phyloP scores from a whole-genome alignment of 257 asterid genomes.

The Eucommia ulmoides region DNA sequence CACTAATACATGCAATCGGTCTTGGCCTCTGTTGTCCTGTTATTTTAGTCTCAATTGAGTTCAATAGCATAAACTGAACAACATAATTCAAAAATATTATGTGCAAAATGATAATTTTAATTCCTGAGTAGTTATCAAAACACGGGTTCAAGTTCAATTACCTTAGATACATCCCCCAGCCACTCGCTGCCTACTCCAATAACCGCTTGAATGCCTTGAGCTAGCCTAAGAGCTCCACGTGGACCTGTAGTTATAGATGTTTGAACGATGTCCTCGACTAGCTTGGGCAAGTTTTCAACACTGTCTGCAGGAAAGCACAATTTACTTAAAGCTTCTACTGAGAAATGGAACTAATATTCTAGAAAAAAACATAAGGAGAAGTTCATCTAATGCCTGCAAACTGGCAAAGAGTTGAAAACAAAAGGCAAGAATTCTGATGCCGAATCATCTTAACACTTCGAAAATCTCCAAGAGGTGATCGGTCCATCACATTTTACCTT shows the following conservation, averaged over 20 bases:
- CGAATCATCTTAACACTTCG: neutral
- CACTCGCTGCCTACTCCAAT: constrained; percentile 95
- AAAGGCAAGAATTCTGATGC: neutral
- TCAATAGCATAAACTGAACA: too few relatives aligned
- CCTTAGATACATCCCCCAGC: constrained; percentile 88
- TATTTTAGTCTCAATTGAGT: too few relatives aligned
- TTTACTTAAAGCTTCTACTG: neutral
- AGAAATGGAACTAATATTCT: neutral
- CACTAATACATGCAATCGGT: too few relatives aligned
- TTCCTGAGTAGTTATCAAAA: too few relatives aligned
- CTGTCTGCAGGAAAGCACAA: constrained; percentile 40
- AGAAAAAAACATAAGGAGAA: neutral
- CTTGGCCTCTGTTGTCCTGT: too few relatives aligned
- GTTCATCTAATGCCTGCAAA: neutral
- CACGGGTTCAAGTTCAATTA: constrained; percentile 13
- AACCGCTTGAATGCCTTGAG: constrained; percentile 96
- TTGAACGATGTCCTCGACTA: constrained; percentile 83
- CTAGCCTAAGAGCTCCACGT: constrained; percentile 89
- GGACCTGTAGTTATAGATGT: constrained; percentile 94
- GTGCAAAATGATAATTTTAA: too few relatives aligned
- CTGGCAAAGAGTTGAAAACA: neutral
- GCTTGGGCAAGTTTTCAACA: constrained; percentile 69
- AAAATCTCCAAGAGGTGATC: too few relatives aligned
- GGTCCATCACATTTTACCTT: too few relatives aligned
- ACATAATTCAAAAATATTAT: too few relatives aligned